These are phyloP conservation scores for Trametes sp. DNA, from an alignment of 1,284 basidiomycete species.

Conservation along the genomic window DNA sequence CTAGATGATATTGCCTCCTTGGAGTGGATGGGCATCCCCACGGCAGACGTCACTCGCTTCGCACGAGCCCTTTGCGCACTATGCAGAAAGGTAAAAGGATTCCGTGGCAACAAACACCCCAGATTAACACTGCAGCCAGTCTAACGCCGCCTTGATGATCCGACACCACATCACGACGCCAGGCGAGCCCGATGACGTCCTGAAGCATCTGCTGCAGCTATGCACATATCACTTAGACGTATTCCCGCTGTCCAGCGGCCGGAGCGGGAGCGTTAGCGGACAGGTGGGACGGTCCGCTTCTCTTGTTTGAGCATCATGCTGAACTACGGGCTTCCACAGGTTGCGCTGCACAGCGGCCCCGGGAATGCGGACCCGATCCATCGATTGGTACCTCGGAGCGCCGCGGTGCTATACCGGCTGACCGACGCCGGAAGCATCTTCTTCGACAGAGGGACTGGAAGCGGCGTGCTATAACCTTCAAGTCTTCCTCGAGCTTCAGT, in stretches of 20 bases:
- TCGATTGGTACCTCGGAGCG: constrained; percentile 55
- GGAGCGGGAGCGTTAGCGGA: constrained; percentile 77
- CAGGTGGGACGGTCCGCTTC: constrained; percentile 55
- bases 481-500: too few relatives aligned
- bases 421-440: constrained; percentile 68
- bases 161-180: constrained; percentile 66
- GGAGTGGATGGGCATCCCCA: constrained; percentile 69
- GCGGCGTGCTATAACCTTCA: constrained; percentile 58
- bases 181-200: constrained; percentile 63
- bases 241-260: constrained; percentile 69
- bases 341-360: constrained; percentile 67
- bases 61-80: constrained; percentile 60
- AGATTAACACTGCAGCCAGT: constrained; percentile 42
- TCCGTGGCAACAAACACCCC: neutral
- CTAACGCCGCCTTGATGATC: constrained; percentile 59
- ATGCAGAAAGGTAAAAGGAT: constrained; percentile 58
- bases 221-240: constrained; percentile 75
- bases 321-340: constrained; percentile 48
- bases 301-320: neutral
- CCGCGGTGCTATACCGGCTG: constrained; percentile 72
- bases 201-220: constrained; percentile 61
- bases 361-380: constrained; percentile 46
- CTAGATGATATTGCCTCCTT: constrained; percentile 71
- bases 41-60: constrained; percentile 59
- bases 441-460: constrained; percentile 75